Conservation (phyloP, 352 stramenopile species). For the Albugo laibachii region DNA sequence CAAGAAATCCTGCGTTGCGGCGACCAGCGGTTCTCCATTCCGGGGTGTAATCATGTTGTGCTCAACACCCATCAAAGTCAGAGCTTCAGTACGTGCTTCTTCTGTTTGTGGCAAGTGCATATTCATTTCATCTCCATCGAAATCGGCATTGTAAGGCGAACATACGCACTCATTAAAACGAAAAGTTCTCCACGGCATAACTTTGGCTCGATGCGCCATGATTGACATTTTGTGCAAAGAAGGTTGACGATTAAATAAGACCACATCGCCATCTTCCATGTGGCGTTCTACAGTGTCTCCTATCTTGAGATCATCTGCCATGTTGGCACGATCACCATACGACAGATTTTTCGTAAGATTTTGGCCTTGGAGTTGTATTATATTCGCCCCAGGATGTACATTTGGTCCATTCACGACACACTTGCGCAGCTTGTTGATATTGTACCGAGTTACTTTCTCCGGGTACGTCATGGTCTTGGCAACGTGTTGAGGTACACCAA, state of each 20-base stretch:
- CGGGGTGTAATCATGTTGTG: constrained; percentile 96
- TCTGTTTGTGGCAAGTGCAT: constrained; percentile 98
- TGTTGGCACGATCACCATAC: constrained; percentile 87
- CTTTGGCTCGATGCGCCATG: constrained; percentile 86
- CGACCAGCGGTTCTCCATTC: constrained; percentile 96
- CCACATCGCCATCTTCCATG: constrained; percentile 97
- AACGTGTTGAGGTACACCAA: constrained; percentile 89
- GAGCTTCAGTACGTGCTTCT: constrained; percentile 93
- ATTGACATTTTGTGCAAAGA: constrained; percentile 99
- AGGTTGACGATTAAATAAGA: constrained; percentile 99
- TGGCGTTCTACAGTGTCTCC: constrained; percentile 98
- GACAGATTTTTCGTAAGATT: constrained; percentile 82
- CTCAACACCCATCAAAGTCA: constrained; percentile 94
- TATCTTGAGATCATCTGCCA: constrained; percentile 88
- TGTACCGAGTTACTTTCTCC: constrained; percentile 93
- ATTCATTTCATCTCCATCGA: constrained; percentile 99
- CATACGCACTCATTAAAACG: constrained; percentile 99
- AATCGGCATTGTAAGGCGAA: constrained; percentile 98
- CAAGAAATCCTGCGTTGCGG: constrained; percentile 98
- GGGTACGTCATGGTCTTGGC: constrained; percentile 98
- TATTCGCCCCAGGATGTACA: constrained; percentile 93
- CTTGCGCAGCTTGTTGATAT: constrained; percentile 91
- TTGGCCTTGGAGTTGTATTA: constrained; percentile 68
- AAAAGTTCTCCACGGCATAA: constrained; percentile 97
- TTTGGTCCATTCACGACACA: constrained; percentile 92